Conservation (phyloP, 495 filamentous ascomycete species). For the Daldinia childiae region DNA sequence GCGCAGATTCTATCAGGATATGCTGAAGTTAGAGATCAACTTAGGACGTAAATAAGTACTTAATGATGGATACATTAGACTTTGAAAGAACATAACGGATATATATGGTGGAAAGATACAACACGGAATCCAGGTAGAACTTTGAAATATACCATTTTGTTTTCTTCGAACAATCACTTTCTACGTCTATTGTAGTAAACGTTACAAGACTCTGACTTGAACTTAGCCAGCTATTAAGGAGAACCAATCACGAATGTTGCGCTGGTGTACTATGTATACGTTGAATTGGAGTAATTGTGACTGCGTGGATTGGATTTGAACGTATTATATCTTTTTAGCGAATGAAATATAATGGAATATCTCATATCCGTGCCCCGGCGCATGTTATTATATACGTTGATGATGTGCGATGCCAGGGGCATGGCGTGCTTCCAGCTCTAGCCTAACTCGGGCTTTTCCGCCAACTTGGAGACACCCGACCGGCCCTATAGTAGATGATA, state of each 20-base stretch:
- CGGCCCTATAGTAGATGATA: not conserved
- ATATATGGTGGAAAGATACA: not conserved
- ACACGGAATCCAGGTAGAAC: not conserved
- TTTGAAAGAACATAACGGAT: not conserved
- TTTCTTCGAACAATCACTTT: too few relatives aligned
- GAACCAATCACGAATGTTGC: too few relatives aligned
- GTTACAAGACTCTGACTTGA: too few relatives aligned
- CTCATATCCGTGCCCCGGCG: not conserved
- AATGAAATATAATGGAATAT: slow-evolving; percentile 4
- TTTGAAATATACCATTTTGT: not conserved
- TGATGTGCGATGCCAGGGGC: slow-evolving; percentile 26
- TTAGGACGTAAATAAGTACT: slow-evolving; percentile 39
- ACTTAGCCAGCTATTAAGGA: too few relatives aligned
- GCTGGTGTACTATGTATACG: too few relatives aligned
- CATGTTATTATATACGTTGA: not conserved
- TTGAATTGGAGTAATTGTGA: too few relatives aligned
- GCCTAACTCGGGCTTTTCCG: not conserved
- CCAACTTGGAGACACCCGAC: not conserved
- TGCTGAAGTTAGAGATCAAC: slow-evolving; percentile 42
- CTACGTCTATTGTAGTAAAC: too few relatives aligned
- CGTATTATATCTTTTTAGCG: not conserved
- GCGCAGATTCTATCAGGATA: slow-evolving; percentile 50
- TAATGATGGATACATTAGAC: not conserved
- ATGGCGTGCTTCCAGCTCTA: slow-evolving; percentile 32
- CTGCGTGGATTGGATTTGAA: not conserved